Percentiles rank a stretch among this genome's conserved stretches.
Evolutionary conservation across 371 early-diverging fungal species (phyloP).

Genomic region (Lichtheimia ramosa): DNA sequence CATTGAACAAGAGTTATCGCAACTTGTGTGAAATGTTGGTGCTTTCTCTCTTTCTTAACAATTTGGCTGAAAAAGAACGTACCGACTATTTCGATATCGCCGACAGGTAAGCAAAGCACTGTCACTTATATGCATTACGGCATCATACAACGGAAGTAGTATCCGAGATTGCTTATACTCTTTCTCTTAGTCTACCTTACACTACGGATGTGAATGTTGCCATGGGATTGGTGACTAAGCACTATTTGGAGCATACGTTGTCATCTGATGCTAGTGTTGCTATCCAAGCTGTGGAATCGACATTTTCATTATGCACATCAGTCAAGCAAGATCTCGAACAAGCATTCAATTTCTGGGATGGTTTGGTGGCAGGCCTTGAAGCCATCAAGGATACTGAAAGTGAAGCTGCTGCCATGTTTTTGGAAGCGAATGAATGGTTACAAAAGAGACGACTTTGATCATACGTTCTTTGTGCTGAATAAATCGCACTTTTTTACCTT

Average conservation of each 20-base stretch:
- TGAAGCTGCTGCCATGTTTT: conserved; percentile 33
- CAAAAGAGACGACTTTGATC: conserved; percentile 8
- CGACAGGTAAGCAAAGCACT: conserved; percentile 29
- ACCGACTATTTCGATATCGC: conserved; percentile 54
- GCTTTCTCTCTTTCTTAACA: conserved; percentile 55
- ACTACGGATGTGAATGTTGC: conserved; percentile 55
- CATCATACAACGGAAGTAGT: no score
- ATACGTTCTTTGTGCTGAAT: no score
- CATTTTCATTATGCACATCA: conserved; percentile 42
- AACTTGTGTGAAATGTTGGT: conserved; percentile 64
- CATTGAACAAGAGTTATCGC: conserved; percentile 60
- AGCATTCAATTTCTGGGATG: conserved; percentile 57
- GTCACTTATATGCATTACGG: no score
- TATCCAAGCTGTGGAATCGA: conserved; percentile 30
- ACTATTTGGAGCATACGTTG: conserved; percentile 41
- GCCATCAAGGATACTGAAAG: conserved; percentile 25
- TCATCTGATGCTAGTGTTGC: conserved; percentile 21
- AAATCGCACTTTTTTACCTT: not conserved
- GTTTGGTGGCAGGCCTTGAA: conserved; percentile 32
- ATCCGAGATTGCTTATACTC: not conserved
- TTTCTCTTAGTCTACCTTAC: conserved; percentile 47
- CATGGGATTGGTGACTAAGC: conserved; percentile 49
- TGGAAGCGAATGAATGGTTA: conserved; percentile 51
- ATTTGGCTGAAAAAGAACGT: conserved; percentile 50
- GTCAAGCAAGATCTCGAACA: conserved; percentile 42